Conservation (phyloP, 2,329 filamentous ascomycete genomes). For the Pseudocercospora fijiensis region DNA sequence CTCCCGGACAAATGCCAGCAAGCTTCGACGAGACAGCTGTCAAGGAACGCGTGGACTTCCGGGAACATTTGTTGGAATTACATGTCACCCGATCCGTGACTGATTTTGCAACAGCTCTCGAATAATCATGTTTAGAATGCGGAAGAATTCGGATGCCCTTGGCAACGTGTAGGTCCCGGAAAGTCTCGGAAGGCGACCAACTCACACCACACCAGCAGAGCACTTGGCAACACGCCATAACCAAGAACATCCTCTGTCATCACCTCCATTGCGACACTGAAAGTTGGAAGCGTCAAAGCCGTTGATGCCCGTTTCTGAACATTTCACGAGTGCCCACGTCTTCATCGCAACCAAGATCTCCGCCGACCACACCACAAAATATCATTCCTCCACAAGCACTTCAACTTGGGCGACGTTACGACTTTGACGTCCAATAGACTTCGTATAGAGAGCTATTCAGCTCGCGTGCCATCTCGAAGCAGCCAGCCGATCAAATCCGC, state of each 20-base stretch:
- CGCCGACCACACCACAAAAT: background rate
- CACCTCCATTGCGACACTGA: background rate
- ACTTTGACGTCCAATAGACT: background rate
- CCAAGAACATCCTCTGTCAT: background rate
- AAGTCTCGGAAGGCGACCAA: too few species aligned
- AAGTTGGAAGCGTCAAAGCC: background rate
- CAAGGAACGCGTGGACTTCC: background rate
- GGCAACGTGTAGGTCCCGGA: too few species aligned
- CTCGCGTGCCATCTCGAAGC: background rate
- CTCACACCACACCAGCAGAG: background rate
- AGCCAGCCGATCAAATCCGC: background rate
- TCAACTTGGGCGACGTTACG: background rate
- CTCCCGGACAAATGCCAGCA: background rate
- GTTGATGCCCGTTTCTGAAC: too few species aligned
- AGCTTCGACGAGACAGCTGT: background rate
- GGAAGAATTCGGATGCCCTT: too few species aligned
- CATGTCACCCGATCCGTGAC: background rate
- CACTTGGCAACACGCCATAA: background rate
- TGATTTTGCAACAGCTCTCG: background rate
- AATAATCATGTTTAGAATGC: background rate
- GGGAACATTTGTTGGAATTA: background rate
- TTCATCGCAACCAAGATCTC: background rate
- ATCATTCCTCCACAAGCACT: background rate
- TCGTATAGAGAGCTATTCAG: background rate
- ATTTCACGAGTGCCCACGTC: background rate